Percentiles rank a stretch among this genome's conserved stretches.
Evolutionary conservation across 768 basidiomycete species (phyloP).

Genomic region (Termitomyces sp.): DNA sequence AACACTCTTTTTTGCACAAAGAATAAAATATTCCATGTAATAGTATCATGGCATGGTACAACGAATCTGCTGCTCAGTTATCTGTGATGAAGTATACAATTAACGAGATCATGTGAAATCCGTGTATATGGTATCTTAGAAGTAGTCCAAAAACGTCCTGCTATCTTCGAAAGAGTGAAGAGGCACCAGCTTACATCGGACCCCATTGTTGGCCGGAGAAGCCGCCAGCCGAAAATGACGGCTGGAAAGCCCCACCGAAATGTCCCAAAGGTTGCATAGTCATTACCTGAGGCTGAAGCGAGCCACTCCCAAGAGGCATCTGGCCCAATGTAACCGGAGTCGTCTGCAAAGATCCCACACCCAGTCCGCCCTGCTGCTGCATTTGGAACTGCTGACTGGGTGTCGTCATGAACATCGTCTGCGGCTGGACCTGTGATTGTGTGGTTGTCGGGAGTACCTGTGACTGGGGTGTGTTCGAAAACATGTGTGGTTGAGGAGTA

Average conservation of each 20-base stretch:
- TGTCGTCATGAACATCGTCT: constrained; percentile 14
- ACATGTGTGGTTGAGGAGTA: constrained; percentile 17
- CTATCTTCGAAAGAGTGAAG: background rate
- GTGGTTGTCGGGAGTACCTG: constrained; percentile 22
- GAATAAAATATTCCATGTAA: background rate
- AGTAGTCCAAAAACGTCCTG: background rate
- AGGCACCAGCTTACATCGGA: constrained; percentile 20
- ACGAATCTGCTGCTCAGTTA: background rate
- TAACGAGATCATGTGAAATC: background rate
- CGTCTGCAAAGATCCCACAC: constrained; percentile 3
- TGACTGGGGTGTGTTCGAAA: constrained; percentile 20
- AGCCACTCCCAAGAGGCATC: background rate
- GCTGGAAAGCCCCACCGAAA: constrained; percentile 15
- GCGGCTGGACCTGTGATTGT: constrained; percentile 23
- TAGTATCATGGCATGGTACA: background rate
- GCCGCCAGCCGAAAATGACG: constrained; percentile 6
- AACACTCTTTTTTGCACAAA: background rate
- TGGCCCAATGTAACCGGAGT: constrained; percentile 10
- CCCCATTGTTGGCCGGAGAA: constrained; percentile 30
- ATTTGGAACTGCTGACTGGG: constrained; percentile 23
- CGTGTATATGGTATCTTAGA: background rate
- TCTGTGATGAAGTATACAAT: background rate
- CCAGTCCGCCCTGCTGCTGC: constrained; percentile 10
- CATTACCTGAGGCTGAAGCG: background rate
- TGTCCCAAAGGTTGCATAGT: constrained; percentile 19